A percentile compares a stretch with the other conserved stretches of the same genome.
These are phyloP conservation scores for Blastobotrys attinorum DNA, from an alignment of 805 yeast species.

Conservation along the genomic window DNA sequence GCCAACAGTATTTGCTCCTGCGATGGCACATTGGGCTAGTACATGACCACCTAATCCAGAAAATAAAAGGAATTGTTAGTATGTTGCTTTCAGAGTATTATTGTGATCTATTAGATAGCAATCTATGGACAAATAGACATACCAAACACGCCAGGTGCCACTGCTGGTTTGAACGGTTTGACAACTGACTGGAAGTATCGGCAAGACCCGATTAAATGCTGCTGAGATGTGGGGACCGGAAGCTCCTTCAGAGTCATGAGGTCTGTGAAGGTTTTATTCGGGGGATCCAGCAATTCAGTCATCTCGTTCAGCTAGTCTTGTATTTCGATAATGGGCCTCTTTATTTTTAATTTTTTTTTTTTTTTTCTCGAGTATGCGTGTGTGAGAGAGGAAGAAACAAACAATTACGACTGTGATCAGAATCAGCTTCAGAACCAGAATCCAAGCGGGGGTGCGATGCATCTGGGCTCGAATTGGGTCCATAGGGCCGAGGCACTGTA, in stretches of 20 bases:
- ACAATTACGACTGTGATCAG: too few relatives aligned
- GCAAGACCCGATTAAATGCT: constrained; percentile 1
- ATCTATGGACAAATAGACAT: constrained; percentile 1
- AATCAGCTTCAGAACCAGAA: too few relatives aligned
- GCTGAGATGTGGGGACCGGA: constrained; percentile 9
- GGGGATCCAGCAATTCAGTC: constrained; percentile 10
- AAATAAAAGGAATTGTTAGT: neutral
- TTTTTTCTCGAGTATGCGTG: too few relatives aligned
- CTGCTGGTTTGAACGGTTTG: constrained; percentile 21
- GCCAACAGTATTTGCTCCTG: constrained; percentile 20
- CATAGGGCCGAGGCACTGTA: too few relatives aligned
- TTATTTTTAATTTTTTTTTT: too few relatives aligned
- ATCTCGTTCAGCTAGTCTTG: too few relatives aligned
- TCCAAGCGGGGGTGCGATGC: too few relatives aligned
- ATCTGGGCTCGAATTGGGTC: too few relatives aligned
- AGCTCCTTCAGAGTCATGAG: constrained; percentile 14
- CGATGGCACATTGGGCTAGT: constrained; percentile 21
- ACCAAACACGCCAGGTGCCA: constrained; percentile 24
- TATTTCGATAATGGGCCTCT: too few relatives aligned
- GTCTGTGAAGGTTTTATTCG: constrained; percentile 14
- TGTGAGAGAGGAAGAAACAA: too few relatives aligned
- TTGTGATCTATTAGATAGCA: too few relatives aligned
- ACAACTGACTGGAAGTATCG: constrained; percentile 17
- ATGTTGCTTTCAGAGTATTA: too few relatives aligned
- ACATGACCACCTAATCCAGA: constrained; percentile 22